Percentiles rank a stretch among this genome's conserved stretches.
These are phyloP conservation scores for Malassezia psittaci DNA, from an alignment of 1,284 basidiomycete genomes.

Conservation along the genomic window DNA sequence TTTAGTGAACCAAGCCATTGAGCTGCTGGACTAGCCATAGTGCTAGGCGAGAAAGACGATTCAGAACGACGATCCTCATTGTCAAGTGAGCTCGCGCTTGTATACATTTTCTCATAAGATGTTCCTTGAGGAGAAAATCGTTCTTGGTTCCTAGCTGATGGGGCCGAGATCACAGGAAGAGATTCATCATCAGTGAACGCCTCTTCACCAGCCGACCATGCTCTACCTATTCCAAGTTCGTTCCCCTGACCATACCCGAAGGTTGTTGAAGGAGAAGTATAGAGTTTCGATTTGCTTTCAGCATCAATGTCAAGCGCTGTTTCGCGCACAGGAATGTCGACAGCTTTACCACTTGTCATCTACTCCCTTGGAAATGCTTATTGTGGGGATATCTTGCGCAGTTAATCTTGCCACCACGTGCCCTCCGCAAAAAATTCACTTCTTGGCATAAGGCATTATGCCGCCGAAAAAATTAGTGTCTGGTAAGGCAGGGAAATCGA, in stretches of 20 bases:
- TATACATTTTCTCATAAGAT: background rate
- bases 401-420: background rate
- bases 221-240: background rate
- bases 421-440: background rate
- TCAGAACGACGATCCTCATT: background rate
- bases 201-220: background rate
- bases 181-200: background rate
- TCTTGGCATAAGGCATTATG: background rate
- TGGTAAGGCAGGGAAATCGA: background rate
- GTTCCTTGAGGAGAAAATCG: too few species aligned
- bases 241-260: too few species aligned
- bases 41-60: background rate
- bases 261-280: too few species aligned
- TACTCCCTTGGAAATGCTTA: background rate
- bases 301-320: too few species aligned
- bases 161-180: too few species aligned
- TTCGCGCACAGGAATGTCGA: background rate
- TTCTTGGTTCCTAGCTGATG: too few species aligned
- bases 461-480: background rate
- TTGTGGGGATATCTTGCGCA: too few species aligned
- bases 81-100: background rate
- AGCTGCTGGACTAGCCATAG: background rate
- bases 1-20: background rate
- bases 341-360: background rate
- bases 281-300: too few species aligned